phyloP scores from a whole-genome alignment of 2,329 filamentous ascomycete genomes.

The Allantophomopsis cytisporea region DNA sequence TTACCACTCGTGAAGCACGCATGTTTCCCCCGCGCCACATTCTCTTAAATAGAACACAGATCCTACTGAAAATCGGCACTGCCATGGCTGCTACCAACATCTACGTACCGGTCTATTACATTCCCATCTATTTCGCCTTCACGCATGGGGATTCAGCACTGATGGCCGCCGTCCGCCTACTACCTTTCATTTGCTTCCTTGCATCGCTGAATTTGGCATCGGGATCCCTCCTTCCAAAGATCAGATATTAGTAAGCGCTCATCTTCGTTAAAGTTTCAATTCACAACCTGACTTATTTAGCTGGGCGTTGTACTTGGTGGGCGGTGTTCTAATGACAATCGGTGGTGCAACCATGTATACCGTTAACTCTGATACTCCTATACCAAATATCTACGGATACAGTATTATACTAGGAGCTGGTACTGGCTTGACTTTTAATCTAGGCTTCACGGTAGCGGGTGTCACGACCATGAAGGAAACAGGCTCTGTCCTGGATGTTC shows the following conservation, averaged over 20 bases:
- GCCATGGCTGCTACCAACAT: conserved; percentile 29
- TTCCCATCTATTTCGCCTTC: conserved; percentile 34
- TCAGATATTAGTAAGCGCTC: too few species aligned
- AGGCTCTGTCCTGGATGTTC: too few species aligned
- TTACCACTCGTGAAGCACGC: conserved; percentile 7
- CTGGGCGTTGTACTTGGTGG: conserved; percentile 20
- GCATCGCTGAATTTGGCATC: conserved; percentile 10
- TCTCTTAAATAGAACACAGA: conserved; percentile 5
- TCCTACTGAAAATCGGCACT: conserved; percentile 25
- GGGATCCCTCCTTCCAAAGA: conserved; percentile 4
- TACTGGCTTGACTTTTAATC: too few species aligned
- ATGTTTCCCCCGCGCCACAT: conserved; percentile 10
- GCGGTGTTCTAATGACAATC: conserved; percentile 19
- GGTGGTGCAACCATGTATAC: conserved; percentile 19
- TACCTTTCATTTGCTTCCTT: conserved; percentile 16
- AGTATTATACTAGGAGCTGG: conserved; percentile 1
- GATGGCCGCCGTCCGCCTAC: conserved; percentile 20
- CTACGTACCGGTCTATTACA: conserved; percentile 27
- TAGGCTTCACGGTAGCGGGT: too few species aligned
- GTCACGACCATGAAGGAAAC: too few species aligned
- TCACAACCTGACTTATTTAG: background rate
- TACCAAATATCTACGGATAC: conserved; percentile 19
- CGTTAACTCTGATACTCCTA: conserved; percentile 13
- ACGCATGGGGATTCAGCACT: conserved; percentile 31
- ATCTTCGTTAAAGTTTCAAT: too few species aligned